Base-by-base conservation (phyloP, 2,329 filamentous ascomycete genomes). In the Fusarium aywerte region DNA sequence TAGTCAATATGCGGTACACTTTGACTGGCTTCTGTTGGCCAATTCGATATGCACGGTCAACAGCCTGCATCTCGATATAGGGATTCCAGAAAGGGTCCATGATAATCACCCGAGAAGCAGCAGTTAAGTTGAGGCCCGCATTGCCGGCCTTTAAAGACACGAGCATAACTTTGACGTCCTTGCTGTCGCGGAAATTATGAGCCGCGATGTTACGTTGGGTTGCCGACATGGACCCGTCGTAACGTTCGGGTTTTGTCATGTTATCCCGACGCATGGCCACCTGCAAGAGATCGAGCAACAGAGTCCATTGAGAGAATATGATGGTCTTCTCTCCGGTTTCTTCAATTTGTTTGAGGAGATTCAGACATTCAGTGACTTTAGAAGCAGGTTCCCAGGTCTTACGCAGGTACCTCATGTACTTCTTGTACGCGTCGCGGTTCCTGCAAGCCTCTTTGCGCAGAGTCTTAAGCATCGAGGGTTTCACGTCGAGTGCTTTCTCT, bases 31-130 rank as follows among this genome's bases (percentile, higher is more conserved):
- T 84, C 68, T 84, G 80, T 79, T 97, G 94, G 1, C 93, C 93
- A 69, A 97, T 94, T 11, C 94, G 90, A 77, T 97, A 91, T 4
- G 93, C 92, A 21, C 94, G 90, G 76, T 97, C 94, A 49, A 97
- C 90, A 5, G 94, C 94, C 79, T 97, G 94, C 78, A 93, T 92
- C 79, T 97, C 94, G 47, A 96, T 91, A 75, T 91, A 97, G 0
- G 93, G 94, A 67, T 97, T 97, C 92, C 93, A 97, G 80, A 96
- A 97, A 0, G 93, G 93, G 75, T 97, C 93, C 74, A 97, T 88
- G 67, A 97, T 91, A 76, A 97, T 92, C 69, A 97, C 92, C 66
- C 93, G 90, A 2, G 89, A 92, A 1, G 93, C 94, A 18, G 89
- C 87, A 36, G 91, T 92, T 21, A 97, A 84, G 74, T 97, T 97